These are phyloP conservation scores for Penicillium cosmopolitanum DNA, from an alignment of 495 filamentous ascomycete genomes.

Conservation along the genomic window DNA sequence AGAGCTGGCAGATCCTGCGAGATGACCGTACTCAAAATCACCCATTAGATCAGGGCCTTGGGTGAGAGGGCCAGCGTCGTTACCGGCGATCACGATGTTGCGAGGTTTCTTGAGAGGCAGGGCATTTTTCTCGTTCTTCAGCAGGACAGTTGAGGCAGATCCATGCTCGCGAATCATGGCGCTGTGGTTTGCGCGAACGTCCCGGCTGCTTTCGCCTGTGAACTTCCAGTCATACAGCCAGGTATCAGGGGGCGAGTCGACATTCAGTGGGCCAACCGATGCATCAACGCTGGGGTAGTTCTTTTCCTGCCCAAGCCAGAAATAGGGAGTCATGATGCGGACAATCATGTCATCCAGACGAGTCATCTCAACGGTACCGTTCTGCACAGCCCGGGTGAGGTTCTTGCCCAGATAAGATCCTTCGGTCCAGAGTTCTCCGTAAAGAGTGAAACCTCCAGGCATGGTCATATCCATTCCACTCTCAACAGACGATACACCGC, in stretches of 20 bases:
- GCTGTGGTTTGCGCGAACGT: conserved; percentile 59
- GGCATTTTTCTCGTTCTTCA: conserved; percentile 61
- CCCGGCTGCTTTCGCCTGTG: conserved; percentile 49
- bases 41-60: conserved; percentile 47
- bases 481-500: conserved; percentile 54
- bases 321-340: conserved; percentile 60
- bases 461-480: conserved; percentile 65
- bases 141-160: conserved; percentile 59
- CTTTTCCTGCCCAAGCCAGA: conserved; percentile 53
- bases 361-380: conserved; percentile 62
- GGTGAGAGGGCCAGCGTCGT: conserved; percentile 60
- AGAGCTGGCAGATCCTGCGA: conserved; percentile 62
- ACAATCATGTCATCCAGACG: conserved; percentile 53
- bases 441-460: conserved; percentile 47
- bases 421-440: conserved; percentile 42
- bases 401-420: conserved; percentile 60
- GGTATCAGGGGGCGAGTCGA: conserved; percentile 69
- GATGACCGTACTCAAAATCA: conserved; percentile 57
- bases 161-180: conserved; percentile 59
- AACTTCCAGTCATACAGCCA: conserved; percentile 53
- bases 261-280: conserved; percentile 61
- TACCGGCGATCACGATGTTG: conserved; percentile 62
- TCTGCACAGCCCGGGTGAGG: conserved; percentile 48
- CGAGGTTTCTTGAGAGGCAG: conserved; percentile 56
- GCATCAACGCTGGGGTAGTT: conserved; percentile 49